Percentiles rank a stretch among this genome's conserved stretches.
These are phyloP conservation scores for Ganoderma lucidum DNA, from an alignment of 1,284 basidiomycete genomes.

Conservation along the genomic window DNA sequence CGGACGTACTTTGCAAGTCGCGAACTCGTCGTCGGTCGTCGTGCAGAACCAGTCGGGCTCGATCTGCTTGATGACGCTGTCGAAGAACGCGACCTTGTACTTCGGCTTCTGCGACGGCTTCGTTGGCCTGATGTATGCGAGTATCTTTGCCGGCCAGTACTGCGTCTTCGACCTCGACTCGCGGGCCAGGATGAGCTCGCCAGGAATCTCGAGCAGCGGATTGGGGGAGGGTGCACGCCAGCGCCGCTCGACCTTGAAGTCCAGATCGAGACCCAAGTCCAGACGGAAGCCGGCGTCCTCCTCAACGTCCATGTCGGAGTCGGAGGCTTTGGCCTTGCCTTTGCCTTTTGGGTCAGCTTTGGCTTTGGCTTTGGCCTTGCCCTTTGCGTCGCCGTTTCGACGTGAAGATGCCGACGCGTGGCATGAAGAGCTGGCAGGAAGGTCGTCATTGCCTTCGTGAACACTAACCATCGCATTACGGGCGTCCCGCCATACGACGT, in stretches of 20 bases:
- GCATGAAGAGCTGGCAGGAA: slow-evolving; percentile 26
- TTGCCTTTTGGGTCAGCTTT: slow-evolving; percentile 22
- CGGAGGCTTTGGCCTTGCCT: slow-evolving; percentile 16
- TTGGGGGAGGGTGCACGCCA: slow-evolving; percentile 56
- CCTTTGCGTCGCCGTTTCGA: slow-evolving; percentile 6
- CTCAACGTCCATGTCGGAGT: slow-evolving; percentile 8
- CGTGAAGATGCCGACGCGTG: slow-evolving; percentile 31
- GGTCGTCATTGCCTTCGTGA: slow-evolving; percentile 42
- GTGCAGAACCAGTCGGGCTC: slow-evolving; percentile 62
- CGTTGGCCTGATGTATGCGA: slow-evolving; percentile 58
- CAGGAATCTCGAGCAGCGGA: slow-evolving; percentile 62
- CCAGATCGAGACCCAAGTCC: slow-evolving; percentile 6
- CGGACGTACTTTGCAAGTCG: slow-evolving; percentile 58
- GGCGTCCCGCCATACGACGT: slow-evolving; percentile 42
- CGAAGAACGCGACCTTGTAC: slow-evolving; percentile 66
- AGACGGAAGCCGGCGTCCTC: slow-evolving; percentile 21
- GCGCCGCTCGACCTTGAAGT: slow-evolving; percentile 17
- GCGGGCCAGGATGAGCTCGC: slow-evolving; percentile 66
- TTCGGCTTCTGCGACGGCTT: slow-evolving; percentile 43
- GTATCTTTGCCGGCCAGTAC: slow-evolving; percentile 73
- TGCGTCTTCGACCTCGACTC: slow-evolving; percentile 46
- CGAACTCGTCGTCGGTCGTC: slow-evolving; percentile 62
- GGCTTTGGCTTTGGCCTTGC: slow-evolving; percentile 19
- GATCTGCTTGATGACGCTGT: slow-evolving; percentile 51
- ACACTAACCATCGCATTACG: slow-evolving; percentile 42